These are phyloP conservation scores for Pyracantha coccinea DNA, from an alignment of 331 rosid genomes.

Conservation along the genomic window DNA sequence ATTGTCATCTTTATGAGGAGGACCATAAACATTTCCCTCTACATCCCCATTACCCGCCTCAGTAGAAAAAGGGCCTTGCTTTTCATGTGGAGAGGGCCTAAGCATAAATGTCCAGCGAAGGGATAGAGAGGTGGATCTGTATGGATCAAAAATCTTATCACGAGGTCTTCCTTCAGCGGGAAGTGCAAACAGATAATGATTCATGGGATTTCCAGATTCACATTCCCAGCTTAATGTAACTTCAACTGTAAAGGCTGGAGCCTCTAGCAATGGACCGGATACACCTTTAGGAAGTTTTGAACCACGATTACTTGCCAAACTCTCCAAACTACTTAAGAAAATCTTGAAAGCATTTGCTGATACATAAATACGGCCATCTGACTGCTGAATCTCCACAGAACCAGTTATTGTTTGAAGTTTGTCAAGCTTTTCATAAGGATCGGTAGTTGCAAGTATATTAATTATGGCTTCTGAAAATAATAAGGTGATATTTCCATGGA, in stretches of 20 bases:
- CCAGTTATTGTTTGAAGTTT: conserved; percentile 66
- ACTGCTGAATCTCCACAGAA: conserved; percentile 81
- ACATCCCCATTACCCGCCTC: conserved; percentile 36
- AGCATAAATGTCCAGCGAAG: conserved; percentile 83
- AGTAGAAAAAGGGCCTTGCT: conserved; percentile 28
- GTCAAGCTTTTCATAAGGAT: conserved; percentile 95
- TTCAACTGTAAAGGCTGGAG: conserved; percentile 73
- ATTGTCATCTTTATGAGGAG: conserved; percentile 39
- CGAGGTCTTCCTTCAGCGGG: conserved; percentile 80
- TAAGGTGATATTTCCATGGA: conserved; percentile 78
- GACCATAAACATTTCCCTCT: conserved; percentile 45
- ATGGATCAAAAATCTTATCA: conserved; percentile 80
- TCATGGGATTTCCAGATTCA: conserved; percentile 81
- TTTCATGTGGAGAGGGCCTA: conserved; percentile 55
- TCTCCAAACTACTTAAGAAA: conserved; percentile 82
- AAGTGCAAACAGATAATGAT: conserved; percentile 86
- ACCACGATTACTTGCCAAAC: conserved; percentile 80
- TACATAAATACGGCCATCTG: conserved; percentile 73
- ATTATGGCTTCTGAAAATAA: conserved; percentile 65
- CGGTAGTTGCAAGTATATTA: conserved; percentile 73
- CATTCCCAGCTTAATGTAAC: conserved; percentile 96
- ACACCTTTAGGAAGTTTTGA: conserved; percentile 65
- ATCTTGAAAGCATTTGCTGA: conserved; percentile 78
- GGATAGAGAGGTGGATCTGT: conserved; percentile 87
- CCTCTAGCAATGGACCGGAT: conserved; percentile 69